Evolutionary conservation across 116 monocot species (phyloP).

Genomic region (Trichopus zeylanicus): DNA sequence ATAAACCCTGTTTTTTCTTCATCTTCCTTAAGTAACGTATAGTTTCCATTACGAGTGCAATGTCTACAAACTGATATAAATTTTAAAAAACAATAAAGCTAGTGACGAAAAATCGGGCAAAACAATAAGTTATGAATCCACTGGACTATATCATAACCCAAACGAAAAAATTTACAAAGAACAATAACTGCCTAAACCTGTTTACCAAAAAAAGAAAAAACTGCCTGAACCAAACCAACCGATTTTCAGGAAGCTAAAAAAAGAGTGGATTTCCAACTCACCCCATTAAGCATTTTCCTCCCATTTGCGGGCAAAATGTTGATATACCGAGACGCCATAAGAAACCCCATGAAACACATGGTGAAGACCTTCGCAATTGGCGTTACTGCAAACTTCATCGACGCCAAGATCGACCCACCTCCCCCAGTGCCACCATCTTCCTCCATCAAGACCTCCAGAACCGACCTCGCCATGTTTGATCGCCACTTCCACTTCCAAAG

Average conservation of each 20-base stretch:
- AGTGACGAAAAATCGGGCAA: too few species aligned
- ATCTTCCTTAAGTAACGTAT: too few species aligned
- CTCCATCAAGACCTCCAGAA: slow-evolving; percentile 23
- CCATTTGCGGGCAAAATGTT: slow-evolving; percentile 47
- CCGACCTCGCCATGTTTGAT: slow-evolving; percentile 31
- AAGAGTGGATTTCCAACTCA: slow-evolving; percentile 6
- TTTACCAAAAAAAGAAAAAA: too few species aligned
- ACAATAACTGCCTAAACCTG: too few species aligned
- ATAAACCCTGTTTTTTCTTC: too few species aligned
- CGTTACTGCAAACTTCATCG: slow-evolving; percentile 41
- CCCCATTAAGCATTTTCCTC: slow-evolving; percentile 68
- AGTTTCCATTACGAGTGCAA: too few species aligned
- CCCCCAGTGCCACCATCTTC: not conserved
- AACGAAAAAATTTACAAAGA: too few species aligned
- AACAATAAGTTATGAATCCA: too few species aligned
- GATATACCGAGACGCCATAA: slow-evolving; percentile 59
- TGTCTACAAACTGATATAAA: too few species aligned
- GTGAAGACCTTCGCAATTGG: slow-evolving; percentile 59
- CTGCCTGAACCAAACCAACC: not conserved
- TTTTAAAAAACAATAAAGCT: too few species aligned
- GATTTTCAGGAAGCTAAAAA: too few species aligned
- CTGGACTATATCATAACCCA: too few species aligned
- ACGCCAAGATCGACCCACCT: slow-evolving; percentile 24
- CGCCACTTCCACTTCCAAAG: not conserved
- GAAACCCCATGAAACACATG: slow-evolving; percentile 55